phyloP scores from a whole-genome alignment of 2,329 filamentous ascomycete genomes.

The Trichoderma koningiopsis region DNA sequence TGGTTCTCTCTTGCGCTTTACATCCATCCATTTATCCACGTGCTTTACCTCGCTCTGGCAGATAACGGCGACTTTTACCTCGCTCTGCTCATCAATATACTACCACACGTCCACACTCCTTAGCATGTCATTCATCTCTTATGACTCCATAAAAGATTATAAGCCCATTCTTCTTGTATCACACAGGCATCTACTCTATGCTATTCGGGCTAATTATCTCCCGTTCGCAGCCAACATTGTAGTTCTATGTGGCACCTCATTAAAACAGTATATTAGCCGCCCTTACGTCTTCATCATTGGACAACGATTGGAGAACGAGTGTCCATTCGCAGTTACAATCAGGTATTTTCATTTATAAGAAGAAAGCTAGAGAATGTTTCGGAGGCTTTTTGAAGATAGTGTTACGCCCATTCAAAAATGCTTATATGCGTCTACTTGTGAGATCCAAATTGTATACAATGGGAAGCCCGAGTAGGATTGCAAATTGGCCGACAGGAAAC shows the following conservation, averaged over 20 bases:
- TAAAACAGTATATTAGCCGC: background rate
- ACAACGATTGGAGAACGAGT: background rate
- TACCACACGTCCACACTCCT: background rate
- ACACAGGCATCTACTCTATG: background rate
- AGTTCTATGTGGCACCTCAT: background rate
- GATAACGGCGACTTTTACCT: background rate
- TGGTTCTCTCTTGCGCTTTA: background rate
- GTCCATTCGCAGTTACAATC: background rate
- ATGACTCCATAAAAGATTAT: background rate
- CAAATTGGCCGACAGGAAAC: too few species aligned
- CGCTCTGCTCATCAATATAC: background rate
- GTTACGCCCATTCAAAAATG: background rate
- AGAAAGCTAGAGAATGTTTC: background rate
- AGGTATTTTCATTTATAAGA: background rate
- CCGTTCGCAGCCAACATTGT: background rate
- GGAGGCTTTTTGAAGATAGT: background rate
- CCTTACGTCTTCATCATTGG: background rate
- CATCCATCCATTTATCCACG: background rate
- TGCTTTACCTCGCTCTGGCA: background rate
- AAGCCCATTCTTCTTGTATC: background rate
- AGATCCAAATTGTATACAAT: background rate
- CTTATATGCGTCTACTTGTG: background rate
- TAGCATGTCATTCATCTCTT: background rate
- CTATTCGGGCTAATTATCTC: background rate
- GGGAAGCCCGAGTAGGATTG: background rate